Percentiles rank a stretch among this genome's conserved stretches.
Conservation (phyloP, 2,329 filamentous ascomycete species). For the Beauveria scarabaeidicola region DNA sequence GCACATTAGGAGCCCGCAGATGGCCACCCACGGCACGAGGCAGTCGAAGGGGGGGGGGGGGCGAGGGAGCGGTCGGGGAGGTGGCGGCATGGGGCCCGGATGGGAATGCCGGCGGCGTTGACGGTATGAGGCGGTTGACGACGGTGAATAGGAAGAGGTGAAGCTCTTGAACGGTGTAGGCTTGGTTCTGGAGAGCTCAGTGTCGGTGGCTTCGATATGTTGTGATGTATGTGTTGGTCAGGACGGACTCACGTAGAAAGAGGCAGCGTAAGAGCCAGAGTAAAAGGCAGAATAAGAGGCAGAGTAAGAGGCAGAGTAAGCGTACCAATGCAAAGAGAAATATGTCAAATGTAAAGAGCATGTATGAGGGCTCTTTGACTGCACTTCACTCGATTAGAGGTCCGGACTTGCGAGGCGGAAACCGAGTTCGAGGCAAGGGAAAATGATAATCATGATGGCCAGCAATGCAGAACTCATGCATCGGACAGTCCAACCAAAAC, state of each 20-base stretch:
- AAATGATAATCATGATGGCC: not conserved
- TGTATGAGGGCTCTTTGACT: not conserved
- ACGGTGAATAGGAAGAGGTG: not conserved
- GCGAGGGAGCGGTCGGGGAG: not conserved
- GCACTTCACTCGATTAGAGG: not conserved
- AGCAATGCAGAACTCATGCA: not conserved
- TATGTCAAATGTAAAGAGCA: not conserved
- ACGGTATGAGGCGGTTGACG: not conserved
- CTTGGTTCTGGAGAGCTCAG: too few species aligned
- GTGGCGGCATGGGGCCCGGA: not conserved
- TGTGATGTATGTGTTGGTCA: not conserved
- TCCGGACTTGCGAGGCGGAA: not conserved
- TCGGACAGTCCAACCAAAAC: not conserved
- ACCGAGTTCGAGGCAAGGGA: not conserved
- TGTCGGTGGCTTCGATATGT: too few species aligned
- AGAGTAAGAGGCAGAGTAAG: not conserved
- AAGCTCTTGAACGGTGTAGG: too few species aligned
- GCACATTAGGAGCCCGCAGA: too few species aligned
- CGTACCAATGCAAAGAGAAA: not conserved
- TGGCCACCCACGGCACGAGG: too few species aligned
- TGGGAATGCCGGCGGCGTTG: not conserved
- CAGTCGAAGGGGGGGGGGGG: too few species aligned
- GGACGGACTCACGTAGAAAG: not conserved
- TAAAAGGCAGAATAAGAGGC: not conserved
- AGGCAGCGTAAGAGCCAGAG: not conserved